Conservation (phyloP, 345 rosid species). For the Eucalyptus virginea region DNA sequence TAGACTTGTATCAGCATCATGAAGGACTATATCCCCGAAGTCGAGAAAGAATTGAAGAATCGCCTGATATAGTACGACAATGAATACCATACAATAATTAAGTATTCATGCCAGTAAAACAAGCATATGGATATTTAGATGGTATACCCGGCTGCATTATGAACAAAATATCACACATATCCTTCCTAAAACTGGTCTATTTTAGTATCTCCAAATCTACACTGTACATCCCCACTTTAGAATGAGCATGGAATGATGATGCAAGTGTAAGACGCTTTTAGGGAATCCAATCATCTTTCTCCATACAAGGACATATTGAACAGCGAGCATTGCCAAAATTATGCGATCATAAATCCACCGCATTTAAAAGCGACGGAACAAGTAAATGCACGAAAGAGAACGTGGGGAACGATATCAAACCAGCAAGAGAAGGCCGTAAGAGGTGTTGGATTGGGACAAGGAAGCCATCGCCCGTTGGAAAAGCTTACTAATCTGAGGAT, state of each 20-base stretch:
- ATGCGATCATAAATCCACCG: neutral
- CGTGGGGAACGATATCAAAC: constrained; percentile 5
- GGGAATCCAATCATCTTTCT: neutral
- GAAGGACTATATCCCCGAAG: constrained; percentile 78
- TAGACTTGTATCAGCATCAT: constrained; percentile 88
- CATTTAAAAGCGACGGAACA: neutral
- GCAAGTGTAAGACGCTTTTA: neutral
- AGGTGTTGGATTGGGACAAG: constrained; percentile 46
- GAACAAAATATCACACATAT: neutral
- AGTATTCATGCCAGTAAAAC: neutral
- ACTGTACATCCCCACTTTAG: neutral
- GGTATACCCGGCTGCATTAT: neutral
- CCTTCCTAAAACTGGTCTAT: neutral
- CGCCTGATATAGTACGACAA: constrained; percentile 18
- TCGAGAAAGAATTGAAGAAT: constrained; percentile 86
- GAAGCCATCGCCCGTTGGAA: constrained; percentile 88
- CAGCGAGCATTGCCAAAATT: neutral
- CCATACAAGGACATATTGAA: neutral
- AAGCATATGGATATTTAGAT: neutral
- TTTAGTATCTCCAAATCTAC: neutral
- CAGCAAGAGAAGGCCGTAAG: constrained; percentile 78
- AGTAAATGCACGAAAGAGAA: neutral
- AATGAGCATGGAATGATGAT: neutral
- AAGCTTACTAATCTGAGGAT: constrained; percentile 67
- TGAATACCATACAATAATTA: neutral